These are phyloP conservation scores for Ceratorhiza oryzae-sativae DNA, from an alignment of 1,284 basidiomycete species.

Conservation along the genomic window DNA sequence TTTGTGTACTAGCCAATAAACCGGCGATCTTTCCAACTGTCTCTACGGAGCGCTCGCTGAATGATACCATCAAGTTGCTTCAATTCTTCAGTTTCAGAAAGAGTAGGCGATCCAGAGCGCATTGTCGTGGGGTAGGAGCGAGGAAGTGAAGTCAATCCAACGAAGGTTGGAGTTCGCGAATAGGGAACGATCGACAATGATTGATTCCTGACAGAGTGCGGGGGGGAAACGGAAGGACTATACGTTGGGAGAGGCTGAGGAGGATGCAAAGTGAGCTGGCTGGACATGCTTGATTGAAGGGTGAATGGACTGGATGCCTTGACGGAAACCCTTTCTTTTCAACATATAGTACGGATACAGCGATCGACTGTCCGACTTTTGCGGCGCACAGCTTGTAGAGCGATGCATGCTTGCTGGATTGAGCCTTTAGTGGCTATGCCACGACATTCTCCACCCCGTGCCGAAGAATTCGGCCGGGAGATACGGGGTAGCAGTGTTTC, in stretches of 20 bases:
- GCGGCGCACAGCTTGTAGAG: not conserved
- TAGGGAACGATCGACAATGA: no score
- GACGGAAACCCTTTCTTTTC: no score
- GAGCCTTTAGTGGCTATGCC: not conserved
- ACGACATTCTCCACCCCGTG: not conserved
- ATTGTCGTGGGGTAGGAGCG: not conserved
- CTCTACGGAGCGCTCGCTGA: not conserved
- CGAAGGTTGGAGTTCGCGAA: not conserved
- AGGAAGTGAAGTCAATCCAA: not conserved
- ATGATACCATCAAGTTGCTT: conserved; percentile 5
- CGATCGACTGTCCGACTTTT: not conserved
- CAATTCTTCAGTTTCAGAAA: conserved; percentile 18
- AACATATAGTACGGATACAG: no score
- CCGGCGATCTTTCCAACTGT: conserved; percentile 3
- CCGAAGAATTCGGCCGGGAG: not conserved
- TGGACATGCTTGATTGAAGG: not conserved
- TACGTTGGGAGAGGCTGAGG: not conserved
- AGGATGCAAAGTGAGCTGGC: not conserved
- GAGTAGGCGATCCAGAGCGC: conserved; percentile 16
- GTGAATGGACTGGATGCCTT: not conserved
- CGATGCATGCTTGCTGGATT: no score
- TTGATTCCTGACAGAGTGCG: no score
- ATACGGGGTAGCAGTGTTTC: not conserved
- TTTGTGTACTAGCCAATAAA: not conserved
- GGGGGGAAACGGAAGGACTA: not conserved